Base-by-base conservation (phyloP, 202 grass and related monocot species). In the Panicum hallii region DNA sequence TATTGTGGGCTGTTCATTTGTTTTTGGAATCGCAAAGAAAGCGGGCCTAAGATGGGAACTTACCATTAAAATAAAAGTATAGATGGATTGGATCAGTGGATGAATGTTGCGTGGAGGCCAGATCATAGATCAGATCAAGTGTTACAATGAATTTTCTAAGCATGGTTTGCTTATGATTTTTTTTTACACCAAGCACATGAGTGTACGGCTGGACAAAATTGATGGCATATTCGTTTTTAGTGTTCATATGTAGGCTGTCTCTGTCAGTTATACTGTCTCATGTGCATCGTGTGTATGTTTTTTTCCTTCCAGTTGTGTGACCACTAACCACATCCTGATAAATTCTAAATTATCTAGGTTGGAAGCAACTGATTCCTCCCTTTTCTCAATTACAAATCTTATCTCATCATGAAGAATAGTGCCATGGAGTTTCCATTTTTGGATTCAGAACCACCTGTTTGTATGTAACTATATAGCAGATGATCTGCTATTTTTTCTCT, bases 121-220 rank as follows among this genome's bases (percentile, higher is more conserved):
- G 55, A 81, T 85, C 70, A 19, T 78, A 70, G 72, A 82, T 83
- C 78, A 62, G 74, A 83, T 78, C 78, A 77, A 82, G 28, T 53
- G 62, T 50, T 60, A 50, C 46, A 53, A 75, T 49, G 54, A 42
- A 12, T 86, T 90, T 61, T 86, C 32, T 87, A 52, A 62, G 42
- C 84, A 79, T 26, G 12, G 36, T 22, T 80, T 90, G 67, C 74
- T 87, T 87, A 62, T 70, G 26, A 77, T 81, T 41, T 55, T 32
- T 32, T 26, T 63, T 84, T 47, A 84, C 54, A 38, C 71, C 32
- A 76, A 77, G 49, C 70, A 47, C 80, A 76, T 30, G 15, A 56
- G 45, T 80, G 46, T 53, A 63, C 61, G 74, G 75, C 62, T 87
- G 71, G 54, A 26, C 45, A 40, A 63, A 32, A 77, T 74, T 42